Evolutionary conservation across 139 green algal species (phyloP), one percentile per base, ranked within the genome.

Genomic region (Chloropicon primus): DNA sequence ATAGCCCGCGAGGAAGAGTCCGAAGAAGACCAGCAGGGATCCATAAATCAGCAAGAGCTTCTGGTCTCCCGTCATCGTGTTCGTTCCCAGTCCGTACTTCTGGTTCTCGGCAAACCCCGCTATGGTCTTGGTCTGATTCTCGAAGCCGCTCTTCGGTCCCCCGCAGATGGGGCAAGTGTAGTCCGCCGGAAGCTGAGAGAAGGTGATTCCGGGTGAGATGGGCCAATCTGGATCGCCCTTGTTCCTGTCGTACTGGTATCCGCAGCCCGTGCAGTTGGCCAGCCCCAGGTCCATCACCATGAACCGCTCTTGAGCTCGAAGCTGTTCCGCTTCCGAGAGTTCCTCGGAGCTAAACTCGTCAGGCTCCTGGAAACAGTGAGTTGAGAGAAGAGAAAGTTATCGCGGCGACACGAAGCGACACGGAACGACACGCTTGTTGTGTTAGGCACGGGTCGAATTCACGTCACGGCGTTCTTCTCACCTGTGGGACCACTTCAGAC

Each of bases 101-200:
- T 97, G 92, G 85, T 98, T 98, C 80, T 95, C 89, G 1, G 90
- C 92, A 85, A 98, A 98, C 17, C 94, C 94, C 0, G 94, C 94
- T 21, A 98, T 81, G 28, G 91, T 85, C 27, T 82, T 74, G 71
- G 27, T 78, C 29, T 88, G n/a, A 21, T 25, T 74, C 25, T 91
- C 41, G 83, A 98, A 98, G 23, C 85, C 82, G 2, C 27, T 62
- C 82, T 94, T 94, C 22, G 81, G 77, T 0, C 91, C 88, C 24
- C 89, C 90, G 78, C 94, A 98, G 21, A 93, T 87, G 21, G 94
- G 94, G 80, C 94, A 98, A n/a, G 86, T 73, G 83, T 94, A 98
- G 74, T 98, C 94, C 0, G 87, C 86, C 1, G 94, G 94, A 25
- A 97, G 78, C 0, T 93, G 24, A 3, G 25, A 26, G 24, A 76